Conservation (phyloP, 805 yeast species). For the Saccharomycopsis babjevae region DNA sequence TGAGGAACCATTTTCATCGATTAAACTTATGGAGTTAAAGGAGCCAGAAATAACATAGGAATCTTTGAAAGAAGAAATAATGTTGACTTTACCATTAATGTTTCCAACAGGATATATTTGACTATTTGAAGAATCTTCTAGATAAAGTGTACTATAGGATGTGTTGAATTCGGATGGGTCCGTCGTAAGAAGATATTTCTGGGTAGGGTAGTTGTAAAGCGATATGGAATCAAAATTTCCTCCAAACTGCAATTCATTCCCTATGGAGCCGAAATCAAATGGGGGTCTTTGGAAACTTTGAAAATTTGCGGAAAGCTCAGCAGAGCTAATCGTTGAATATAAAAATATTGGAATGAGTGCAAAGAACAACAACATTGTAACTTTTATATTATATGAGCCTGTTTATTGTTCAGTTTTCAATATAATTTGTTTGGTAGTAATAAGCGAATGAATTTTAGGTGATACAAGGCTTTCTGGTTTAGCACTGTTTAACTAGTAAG, state of each 20-base stretch:
- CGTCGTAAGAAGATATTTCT: conserved; percentile 8
- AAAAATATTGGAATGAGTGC: not conserved
- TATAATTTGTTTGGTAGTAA: too few relatives aligned
- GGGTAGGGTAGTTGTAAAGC: conserved; percentile 12
- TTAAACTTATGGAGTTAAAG: conserved; percentile 2
- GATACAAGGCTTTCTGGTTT: too few relatives aligned
- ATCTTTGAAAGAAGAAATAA: conserved; percentile 9
- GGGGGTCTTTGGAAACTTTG: conserved; percentile 26
- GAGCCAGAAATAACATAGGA: conserved; percentile 11
- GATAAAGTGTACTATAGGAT: conserved; percentile 4
- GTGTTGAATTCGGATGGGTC: conserved; percentile 5
- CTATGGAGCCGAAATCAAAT: conserved; percentile 32
- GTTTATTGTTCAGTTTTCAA: too few relatives aligned
- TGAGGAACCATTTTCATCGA: not conserved
- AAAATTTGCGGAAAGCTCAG: not conserved
- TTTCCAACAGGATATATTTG: conserved; percentile 9
- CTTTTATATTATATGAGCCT: not conserved
- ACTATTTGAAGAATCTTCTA: conserved; percentile 4
- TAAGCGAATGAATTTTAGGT: too few relatives aligned
- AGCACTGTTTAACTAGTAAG: too few relatives aligned
- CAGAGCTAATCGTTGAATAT: not conserved
- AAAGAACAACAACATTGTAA: not conserved
- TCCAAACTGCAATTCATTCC: conserved; percentile 22
- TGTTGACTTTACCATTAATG: conserved; percentile 8
- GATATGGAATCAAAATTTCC: conserved; percentile 16